These are phyloP conservation scores for Gliomastix tumulicola DNA, from an alignment of 2,329 filamentous ascomycete genomes.

Conservation along the genomic window DNA sequence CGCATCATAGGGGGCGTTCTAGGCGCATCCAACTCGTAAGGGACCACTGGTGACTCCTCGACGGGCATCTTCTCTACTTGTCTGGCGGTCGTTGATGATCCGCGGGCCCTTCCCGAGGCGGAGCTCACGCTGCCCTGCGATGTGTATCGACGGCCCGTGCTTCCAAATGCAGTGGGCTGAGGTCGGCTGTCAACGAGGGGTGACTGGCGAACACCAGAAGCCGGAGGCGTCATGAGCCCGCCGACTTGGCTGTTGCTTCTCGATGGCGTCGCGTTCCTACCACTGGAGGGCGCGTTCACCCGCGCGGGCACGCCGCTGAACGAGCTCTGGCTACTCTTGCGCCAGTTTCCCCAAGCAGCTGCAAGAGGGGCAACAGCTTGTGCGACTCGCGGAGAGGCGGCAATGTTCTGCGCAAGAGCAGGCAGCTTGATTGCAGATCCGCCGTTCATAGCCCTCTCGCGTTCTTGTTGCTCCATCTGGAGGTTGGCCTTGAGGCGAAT, in stretches of 20 bases:
- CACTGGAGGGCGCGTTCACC: slow-evolving; percentile 32
- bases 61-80: slow-evolving; percentile 31
- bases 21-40: slow-evolving; percentile 29
- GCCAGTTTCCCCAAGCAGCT: slow-evolving; percentile 98
- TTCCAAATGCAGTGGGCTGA: slow-evolving; percentile 56
- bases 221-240: slow-evolving; percentile 84
- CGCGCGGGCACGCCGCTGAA: slow-evolving; percentile 41
- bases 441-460: slow-evolving; percentile 73
- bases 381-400: slow-evolving; percentile 74
- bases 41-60: slow-evolving; percentile 34
- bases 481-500: slow-evolving; percentile 91
- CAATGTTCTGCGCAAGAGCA: slow-evolving; percentile 70
- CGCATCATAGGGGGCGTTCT: slow-evolving; percentile 58
- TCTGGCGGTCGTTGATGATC: slow-evolving; percentile 9
- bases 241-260: slow-evolving; percentile 60
- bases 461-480: slow-evolving; percentile 96
- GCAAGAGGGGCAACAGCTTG: slow-evolving; percentile 70
- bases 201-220: slow-evolving; percentile 61
- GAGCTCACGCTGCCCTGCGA: slow-evolving; percentile 29
- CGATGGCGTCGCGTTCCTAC: slow-evolving; percentile 49
- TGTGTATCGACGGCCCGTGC: slow-evolving; percentile 51
- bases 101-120: slow-evolving; percentile 9
- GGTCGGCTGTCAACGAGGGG: slow-evolving; percentile 32
- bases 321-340: slow-evolving; percentile 55
- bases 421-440: slow-evolving; percentile 62